Conservation (phyloP, 2,329 filamentous ascomycete species). For the Graphiopsis chlorocephala region DNA sequence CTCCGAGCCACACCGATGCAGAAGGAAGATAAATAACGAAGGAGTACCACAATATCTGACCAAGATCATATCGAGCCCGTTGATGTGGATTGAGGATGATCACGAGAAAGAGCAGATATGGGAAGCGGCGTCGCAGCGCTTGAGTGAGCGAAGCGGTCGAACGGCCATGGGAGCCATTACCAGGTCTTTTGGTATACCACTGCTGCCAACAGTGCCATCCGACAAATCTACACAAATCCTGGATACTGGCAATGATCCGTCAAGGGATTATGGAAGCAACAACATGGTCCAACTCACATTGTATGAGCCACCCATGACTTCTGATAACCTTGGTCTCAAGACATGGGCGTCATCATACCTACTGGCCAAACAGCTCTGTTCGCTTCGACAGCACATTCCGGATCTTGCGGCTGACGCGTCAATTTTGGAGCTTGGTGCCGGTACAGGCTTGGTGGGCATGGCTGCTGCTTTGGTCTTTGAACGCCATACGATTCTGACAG, state of each 20-base stretch:
- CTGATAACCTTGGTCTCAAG: slow-evolving; percentile 86
- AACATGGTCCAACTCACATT: slow-evolving; percentile 56
- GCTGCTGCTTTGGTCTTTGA: slow-evolving; percentile 73
- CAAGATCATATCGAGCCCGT: slow-evolving; percentile 63
- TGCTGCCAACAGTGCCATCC: slow-evolving; percentile 1
- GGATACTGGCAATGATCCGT: neutral
- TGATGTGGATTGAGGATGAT: slow-evolving; percentile 68
- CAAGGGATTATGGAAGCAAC: neutral
- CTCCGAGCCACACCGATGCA: slow-evolving; percentile 22
- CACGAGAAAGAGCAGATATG: slow-evolving; percentile 67
- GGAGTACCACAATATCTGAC: slow-evolving; percentile 65
- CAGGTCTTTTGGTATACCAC: slow-evolving; percentile 56
- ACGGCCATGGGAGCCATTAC: slow-evolving; percentile 63
- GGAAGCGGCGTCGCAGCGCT: slow-evolving; percentile 72
- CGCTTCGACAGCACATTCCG: slow-evolving; percentile 29
- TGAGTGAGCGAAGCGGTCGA: slow-evolving; percentile 83
- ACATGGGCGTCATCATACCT: slow-evolving; percentile 93
- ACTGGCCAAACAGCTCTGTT: slow-evolving; percentile 67
- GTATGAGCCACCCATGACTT: slow-evolving; percentile 81
- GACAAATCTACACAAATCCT: neutral
- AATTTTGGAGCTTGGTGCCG: slow-evolving; percentile 78
- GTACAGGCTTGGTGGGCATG: slow-evolving; percentile 86
- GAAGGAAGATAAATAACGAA: slow-evolving; percentile 46
- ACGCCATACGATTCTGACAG: slow-evolving; percentile 69
- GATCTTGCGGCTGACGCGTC: slow-evolving; percentile 16